These are phyloP conservation scores for Wickerhamiella infanticola DNA, from an alignment of 1,139 yeast genomes.

Conservation along the genomic window DNA sequence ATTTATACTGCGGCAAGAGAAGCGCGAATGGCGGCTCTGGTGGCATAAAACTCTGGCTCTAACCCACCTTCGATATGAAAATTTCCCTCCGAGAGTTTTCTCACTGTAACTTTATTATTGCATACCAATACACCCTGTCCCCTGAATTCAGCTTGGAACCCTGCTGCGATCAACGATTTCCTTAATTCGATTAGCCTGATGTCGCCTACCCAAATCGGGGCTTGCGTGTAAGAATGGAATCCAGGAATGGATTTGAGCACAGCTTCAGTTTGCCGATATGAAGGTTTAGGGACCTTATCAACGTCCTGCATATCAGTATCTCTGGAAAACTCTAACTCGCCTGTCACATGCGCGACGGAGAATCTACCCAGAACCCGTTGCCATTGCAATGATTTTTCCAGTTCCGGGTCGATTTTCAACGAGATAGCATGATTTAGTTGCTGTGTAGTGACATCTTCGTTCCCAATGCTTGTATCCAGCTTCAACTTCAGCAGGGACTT, in stretches of 20 bases:
- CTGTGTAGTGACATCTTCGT: constrained; percentile 14
- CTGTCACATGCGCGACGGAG: constrained; percentile 68
- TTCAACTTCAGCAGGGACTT: constrained; percentile 29
- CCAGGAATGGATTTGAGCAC: constrained; percentile 19
- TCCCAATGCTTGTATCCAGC: constrained; percentile 38
- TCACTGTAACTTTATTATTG: constrained; percentile 48
- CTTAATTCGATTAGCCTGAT: constrained; percentile 70
- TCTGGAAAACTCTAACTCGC: constrained; percentile 40
- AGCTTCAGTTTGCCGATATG: neutral
- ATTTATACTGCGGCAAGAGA: constrained; percentile 42
- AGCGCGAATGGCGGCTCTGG: constrained; percentile 57
- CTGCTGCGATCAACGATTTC: constrained; percentile 39
- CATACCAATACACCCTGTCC: constrained; percentile 90
- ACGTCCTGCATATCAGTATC: constrained; percentile 9
- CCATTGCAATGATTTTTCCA: constrained; percentile 60
- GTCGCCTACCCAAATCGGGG: constrained; percentile 69
- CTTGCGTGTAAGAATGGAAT: constrained; percentile 19
- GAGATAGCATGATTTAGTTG: constrained; percentile 36
- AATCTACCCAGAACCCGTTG: constrained; percentile 50
- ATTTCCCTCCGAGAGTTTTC: constrained; percentile 70
- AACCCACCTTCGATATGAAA: constrained; percentile 72
- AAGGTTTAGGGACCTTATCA: constrained; percentile 7
- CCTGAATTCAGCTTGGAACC: constrained; percentile 70
- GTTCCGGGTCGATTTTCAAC: constrained; percentile 50
- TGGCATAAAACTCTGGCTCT: constrained; percentile 61